Percentiles rank a stretch among this genome's conserved stretches.
Evolutionary conservation across 805 yeast genomes (phyloP).

Genomic region (Cephaloascus albidus): DNA sequence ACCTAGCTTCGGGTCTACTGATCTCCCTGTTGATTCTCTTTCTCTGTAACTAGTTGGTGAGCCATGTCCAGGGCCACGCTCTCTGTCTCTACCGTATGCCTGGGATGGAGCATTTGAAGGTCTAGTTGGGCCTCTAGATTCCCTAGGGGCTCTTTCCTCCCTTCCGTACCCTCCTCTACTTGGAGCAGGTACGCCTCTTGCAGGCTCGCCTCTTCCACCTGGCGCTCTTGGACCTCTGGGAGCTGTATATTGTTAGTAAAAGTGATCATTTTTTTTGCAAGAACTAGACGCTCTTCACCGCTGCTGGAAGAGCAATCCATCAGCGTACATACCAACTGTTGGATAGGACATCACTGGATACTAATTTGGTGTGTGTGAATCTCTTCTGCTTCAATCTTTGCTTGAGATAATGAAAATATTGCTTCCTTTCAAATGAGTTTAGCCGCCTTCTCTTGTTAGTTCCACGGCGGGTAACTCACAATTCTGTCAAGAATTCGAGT

Average conservation of each 20-base stretch:
- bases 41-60: slow-evolving; percentile 1
- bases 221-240: background rate
- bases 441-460: too few relatives aligned
- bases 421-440: too few relatives aligned
- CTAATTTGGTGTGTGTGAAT: too few relatives aligned
- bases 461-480: too few relatives aligned
- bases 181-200: background rate
- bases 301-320: too few relatives aligned
- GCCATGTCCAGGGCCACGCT: background rate
- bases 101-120: background rate
- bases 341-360: too few relatives aligned
- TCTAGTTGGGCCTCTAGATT: background rate
- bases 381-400: too few relatives aligned
- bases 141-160: background rate
- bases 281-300: too few relatives aligned
- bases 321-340: too few relatives aligned
- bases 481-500: too few relatives aligned
- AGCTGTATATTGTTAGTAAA: background rate
- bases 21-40: background rate
- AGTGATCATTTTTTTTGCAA: background rate
- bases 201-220: background rate
- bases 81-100: background rate
- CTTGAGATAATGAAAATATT: too few relatives aligned
- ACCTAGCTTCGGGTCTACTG: background rate
- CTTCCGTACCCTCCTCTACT: background rate